Base-by-base conservation (phyloP, 768 basidiomycete genomes). In the Kwoniella shandongensis region DNA sequence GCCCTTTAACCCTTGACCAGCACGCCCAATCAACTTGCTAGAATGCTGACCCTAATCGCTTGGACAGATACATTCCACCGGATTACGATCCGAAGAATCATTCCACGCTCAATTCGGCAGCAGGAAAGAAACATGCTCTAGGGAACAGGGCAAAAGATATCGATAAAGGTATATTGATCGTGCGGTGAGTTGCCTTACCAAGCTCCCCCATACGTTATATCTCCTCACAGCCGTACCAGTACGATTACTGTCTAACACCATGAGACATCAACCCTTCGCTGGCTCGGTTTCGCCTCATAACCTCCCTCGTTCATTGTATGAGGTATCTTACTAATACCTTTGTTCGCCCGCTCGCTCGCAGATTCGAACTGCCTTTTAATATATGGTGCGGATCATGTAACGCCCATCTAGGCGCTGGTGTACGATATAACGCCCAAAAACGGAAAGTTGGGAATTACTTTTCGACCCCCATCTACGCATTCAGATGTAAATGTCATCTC, bases 351-450 rank as follows among this genome's bases (percentile, higher is more conserved):
- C n/a, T n/a, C 29, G 12, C 20, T 2, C 22, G 12, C 29, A 72
- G 75, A 22, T 99, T 98, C 71, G 96, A 98, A 74, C 78, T 98
- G 13, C 93, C 93, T 0, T 97, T 91, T 79, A 96, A 66, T 47
- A 72, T 72, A 20, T 55, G 35, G 77, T 97, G 94, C 70, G 90
- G 86, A 30, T 87, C 87, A 78, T 99, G 94, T 79, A 86, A 75
- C 66, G 88, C 88, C 66, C 96, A 98, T 79, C 90, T 99, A 48
- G 96, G 96, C 11, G 96, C 96, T 84, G 96, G 96, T 22, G 96
- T 99, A 1, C 88, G 96, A n/a, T 99, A 97, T 81, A 99, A 99
- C 65, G 96, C 96, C 0, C 93, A 98, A 78, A 99, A 99, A 84
- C 88, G 88, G 80, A 97, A 94, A 77, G 83, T 97, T 30, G 96